A percentile compares a stretch with the other conserved stretches of the same genome.
phyloP scores from a whole-genome alignment of 352 stramenopile genomes.

The Globisporangium lucens region DNA sequence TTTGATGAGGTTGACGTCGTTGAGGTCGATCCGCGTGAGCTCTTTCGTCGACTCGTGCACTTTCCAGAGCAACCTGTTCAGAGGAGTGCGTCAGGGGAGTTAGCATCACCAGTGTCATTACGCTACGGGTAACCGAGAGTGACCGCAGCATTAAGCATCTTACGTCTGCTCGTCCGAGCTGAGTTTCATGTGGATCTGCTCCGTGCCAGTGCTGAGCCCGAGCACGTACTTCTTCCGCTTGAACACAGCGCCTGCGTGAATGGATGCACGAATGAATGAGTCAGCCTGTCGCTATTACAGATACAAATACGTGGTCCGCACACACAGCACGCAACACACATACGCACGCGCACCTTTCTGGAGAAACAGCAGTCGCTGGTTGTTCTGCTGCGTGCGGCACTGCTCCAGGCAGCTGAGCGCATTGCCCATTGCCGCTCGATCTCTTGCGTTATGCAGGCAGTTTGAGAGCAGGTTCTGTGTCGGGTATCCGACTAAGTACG shows the following conservation, averaged over 20 bases:
- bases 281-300: background rate
- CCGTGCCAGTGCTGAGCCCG: slow-evolving; percentile 54
- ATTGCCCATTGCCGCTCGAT: slow-evolving; percentile 55
- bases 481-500: slow-evolving; percentile 1
- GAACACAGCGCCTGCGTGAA: slow-evolving; percentile 48
- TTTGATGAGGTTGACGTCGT: slow-evolving; percentile 49
- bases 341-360: slow-evolving; percentile 50
- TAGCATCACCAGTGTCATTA: background rate
- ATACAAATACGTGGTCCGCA: background rate
- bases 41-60: slow-evolving; percentile 50
- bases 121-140: background rate
- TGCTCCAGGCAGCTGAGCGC: slow-evolving; percentile 77
- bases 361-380: slow-evolving; percentile 64
- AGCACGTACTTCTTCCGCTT: slow-evolving; percentile 77
- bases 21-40: slow-evolving; percentile 46
- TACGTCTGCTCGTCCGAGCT: slow-evolving; percentile 62
- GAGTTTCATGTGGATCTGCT: slow-evolving; percentile 62
- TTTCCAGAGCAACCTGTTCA: slow-evolving; percentile 64
- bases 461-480: background rate
- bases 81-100: background rate
- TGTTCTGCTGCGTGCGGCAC: slow-evolving; percentile 58
- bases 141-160: background rate
- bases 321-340: too few species aligned
- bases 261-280: background rate
- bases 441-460: background rate